Percentiles rank a stretch among this genome's conserved stretches.
Conservation (phyloP, 1,284 basidiomycete genomes). For the Peniophora sp. region DNA sequence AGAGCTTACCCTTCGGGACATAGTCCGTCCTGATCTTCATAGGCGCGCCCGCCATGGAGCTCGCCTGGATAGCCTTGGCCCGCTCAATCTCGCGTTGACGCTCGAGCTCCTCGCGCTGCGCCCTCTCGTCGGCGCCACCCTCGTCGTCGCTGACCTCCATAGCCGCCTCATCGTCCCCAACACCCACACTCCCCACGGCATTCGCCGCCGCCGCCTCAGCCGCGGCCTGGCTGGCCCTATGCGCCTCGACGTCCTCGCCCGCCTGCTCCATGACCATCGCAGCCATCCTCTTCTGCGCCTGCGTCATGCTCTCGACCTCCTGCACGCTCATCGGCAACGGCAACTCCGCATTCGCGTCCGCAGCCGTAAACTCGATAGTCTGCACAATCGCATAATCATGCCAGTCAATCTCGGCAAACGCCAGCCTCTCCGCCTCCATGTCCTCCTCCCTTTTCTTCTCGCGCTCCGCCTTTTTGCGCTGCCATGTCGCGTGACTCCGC, state of each 20-base stretch:
- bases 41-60: constrained; percentile 65
- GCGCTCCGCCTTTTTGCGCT: constrained; percentile 74
- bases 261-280: constrained; percentile 97
- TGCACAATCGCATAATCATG: constrained; percentile 99
- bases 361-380: constrained; percentile 95
- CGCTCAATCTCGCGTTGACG: constrained; percentile 69
- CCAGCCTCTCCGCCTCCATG: constrained; percentile 79
- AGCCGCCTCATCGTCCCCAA: constrained; percentile 47
- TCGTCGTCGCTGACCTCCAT: constrained; percentile 78
- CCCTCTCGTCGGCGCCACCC: constrained; percentile 55
- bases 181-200: constrained; percentile 53
- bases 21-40: constrained; percentile 98
- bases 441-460: constrained; percentile 85
- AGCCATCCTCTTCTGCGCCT: constrained; percentile 97
- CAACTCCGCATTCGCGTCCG: constrained; percentile 85
- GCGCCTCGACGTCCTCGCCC: constrained; percentile 75
- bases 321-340: constrained; percentile 93
- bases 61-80: constrained; percentile 73
- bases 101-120: constrained; percentile 70
- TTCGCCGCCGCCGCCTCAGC: constrained; percentile 72
- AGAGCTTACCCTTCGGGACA: constrained; percentile 80
- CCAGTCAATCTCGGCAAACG: constrained; percentile 98
- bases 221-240: constrained; percentile 69
- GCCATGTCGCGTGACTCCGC: constrained; percentile 82
- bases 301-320: constrained; percentile 93